A percentile compares a stretch with the other conserved stretches of the same genome.
Conservation (phyloP, 2,329 filamentous ascomycete species). For the Colletotrichum viniferum region DNA sequence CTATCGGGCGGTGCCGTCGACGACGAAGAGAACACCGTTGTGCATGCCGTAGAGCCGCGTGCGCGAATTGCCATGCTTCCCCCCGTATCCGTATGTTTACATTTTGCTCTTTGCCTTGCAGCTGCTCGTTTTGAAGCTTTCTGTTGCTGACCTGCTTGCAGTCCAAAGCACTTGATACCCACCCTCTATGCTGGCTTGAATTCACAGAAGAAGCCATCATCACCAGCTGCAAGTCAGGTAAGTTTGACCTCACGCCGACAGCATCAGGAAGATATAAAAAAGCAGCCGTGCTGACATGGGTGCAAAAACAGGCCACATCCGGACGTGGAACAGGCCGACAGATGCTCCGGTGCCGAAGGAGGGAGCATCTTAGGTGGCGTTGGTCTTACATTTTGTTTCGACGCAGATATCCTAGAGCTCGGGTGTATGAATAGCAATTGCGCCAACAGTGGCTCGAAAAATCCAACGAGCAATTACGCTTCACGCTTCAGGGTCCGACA, state of each 20-base stretch:
- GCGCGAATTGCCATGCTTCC: constrained; percentile 84
- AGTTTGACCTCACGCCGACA: constrained; percentile 38
- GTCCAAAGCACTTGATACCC: constrained; percentile 83
- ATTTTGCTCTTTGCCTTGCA: background rate
- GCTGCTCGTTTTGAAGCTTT: background rate
- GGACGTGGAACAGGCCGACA: constrained; percentile 72
- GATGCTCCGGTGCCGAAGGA: constrained; percentile 23
- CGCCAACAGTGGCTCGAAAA: background rate
- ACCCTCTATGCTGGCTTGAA: constrained; percentile 88
- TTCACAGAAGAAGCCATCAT: constrained; percentile 94
- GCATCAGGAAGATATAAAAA: background rate
- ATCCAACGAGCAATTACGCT: background rate
- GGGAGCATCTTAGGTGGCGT: constrained; percentile 8
- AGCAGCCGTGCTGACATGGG: background rate
- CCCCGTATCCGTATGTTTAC: constrained; percentile 74
- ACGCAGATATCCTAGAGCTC: background rate
- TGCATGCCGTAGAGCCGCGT: constrained; percentile 85
- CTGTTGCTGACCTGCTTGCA: constrained; percentile 36
- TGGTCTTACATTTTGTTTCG: background rate
- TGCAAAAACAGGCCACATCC: constrained; percentile 66
- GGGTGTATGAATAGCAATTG: background rate
- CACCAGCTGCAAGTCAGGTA: constrained; percentile 89
- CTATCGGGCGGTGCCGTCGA: constrained; percentile 51
- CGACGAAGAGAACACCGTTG: constrained; percentile 61
- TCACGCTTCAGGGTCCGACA: background rate